Conservation (phyloP, 768 basidiomycete species). For the Tylopilus rubrobrunneus region DNA sequence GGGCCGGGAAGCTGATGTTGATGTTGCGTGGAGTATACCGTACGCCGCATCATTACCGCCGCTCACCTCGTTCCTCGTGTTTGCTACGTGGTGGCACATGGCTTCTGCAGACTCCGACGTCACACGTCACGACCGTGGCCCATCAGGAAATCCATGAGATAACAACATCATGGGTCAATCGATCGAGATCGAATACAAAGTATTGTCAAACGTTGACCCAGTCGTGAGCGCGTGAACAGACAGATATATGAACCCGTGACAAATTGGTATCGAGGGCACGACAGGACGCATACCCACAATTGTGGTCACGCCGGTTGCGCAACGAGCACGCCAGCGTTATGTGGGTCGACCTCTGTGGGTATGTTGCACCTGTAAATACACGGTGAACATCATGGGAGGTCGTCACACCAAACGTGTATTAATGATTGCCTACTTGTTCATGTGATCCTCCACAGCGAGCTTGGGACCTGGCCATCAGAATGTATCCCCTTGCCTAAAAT, state of each 20-base stretch:
- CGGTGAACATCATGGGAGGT: neutral
- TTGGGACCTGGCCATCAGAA: constrained; percentile 69
- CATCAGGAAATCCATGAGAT: too few relatives aligned
- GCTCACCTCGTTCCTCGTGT: too few relatives aligned
- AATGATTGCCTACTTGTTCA: constrained; percentile 58
- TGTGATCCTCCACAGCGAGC: constrained; percentile 85
- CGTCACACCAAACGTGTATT: neutral
- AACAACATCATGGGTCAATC: too few relatives aligned
- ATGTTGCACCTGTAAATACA: too few relatives aligned
- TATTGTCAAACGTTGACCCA: too few relatives aligned
- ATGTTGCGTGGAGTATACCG: too few relatives aligned
- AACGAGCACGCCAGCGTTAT: constrained; percentile 87
- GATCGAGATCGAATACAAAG: too few relatives aligned
- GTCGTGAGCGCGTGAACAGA: neutral
- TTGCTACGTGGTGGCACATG: too few relatives aligned
- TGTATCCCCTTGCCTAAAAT: constrained; percentile 80
- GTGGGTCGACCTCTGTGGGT: constrained; percentile 71
- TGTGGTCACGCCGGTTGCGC: constrained; percentile 51
- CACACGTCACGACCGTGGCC: too few relatives aligned
- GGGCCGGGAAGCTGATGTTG: too few relatives aligned
- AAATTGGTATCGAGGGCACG: neutral
- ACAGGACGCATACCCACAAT: neutral
- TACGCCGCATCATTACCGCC: too few relatives aligned
- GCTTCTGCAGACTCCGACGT: too few relatives aligned
- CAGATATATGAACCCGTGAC: neutral